A percentile compares a stretch with the other conserved stretches of the same genome.
phyloP scores from a whole-genome alignment of 345 rosid genomes.

The Ceriops decandra region DNA sequence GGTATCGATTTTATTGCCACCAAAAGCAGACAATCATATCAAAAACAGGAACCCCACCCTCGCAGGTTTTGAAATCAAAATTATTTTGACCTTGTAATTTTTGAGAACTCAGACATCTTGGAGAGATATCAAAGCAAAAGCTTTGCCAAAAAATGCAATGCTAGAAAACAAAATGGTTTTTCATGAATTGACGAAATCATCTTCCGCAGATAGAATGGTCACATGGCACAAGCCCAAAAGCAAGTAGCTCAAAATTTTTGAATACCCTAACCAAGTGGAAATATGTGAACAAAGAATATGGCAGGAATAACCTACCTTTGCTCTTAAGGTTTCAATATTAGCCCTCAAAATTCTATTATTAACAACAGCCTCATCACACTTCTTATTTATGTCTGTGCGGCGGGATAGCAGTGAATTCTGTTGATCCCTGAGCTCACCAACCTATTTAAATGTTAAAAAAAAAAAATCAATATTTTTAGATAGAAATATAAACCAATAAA shows the following conservation, averaged over 20 bases:
- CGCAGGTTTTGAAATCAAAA: not conserved
- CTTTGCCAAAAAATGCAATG: not conserved
- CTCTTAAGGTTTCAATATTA: conserved; percentile 84
- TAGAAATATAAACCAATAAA: not conserved
- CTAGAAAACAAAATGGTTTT: not conserved
- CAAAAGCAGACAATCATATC: not conserved
- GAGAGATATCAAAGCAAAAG: conserved; percentile 6
- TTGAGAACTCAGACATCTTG: not conserved
- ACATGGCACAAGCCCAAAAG: not conserved
- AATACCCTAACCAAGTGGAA: not conserved
- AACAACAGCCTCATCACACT: conserved; percentile 74
- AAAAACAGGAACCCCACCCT: conserved; percentile 4
- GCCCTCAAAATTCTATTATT: conserved; percentile 92
- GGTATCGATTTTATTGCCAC: too few relatives aligned
- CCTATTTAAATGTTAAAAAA: conserved; percentile 39
- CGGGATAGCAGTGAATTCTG: conserved; percentile 63
- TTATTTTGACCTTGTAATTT: not conserved
- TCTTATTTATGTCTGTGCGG: conserved; percentile 64
- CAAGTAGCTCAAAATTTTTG: not conserved
- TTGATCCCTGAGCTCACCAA: conserved; percentile 73
- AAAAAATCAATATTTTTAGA: conserved; percentile 6
- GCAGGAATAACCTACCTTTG: conserved; percentile 49
- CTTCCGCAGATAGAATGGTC: not conserved
- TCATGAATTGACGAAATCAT: not conserved
- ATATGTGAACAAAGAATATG: not conserved